Conservation (phyloP, 163 green algal species). For the Scenedesmus sp. region DNA sequence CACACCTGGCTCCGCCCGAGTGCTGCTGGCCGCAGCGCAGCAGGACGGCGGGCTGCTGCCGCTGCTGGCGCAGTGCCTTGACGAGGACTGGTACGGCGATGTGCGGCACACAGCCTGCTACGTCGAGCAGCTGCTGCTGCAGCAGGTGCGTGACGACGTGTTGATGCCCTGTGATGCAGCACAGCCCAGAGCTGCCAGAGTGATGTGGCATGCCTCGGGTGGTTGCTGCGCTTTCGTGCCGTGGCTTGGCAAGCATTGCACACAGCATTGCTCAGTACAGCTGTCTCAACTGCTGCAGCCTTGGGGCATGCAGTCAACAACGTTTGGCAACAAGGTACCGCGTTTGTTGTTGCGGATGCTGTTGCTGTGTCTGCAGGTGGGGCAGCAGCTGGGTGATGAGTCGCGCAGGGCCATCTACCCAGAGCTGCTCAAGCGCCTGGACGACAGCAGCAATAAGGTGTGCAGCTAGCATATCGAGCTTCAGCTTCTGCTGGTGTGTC, state of each 20-base stretch:
- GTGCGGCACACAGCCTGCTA: constrained; percentile 74
- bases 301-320: too few relatives aligned
- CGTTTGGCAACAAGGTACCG: not conserved
- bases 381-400: constrained; percentile 63
- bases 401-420: constrained; percentile 74
- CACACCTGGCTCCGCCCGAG: constrained; percentile 44
- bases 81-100: constrained; percentile 81
- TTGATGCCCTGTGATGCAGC: not conserved
- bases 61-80: constrained; percentile 74
- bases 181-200: not conserved
- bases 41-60: constrained; percentile 66
- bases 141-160: not conserved
- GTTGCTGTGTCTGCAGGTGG: constrained; percentile 18
- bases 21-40: constrained; percentile 45
- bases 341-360: not conserved
- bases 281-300: too few relatives aligned
- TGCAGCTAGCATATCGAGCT: not conserved
- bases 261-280: too few relatives aligned
- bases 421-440: constrained; percentile 87
- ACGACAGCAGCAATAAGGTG: constrained; percentile 87
- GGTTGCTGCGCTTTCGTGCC: not conserved
- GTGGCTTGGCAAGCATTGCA: too few relatives aligned
- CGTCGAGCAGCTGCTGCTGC: constrained; percentile 71
- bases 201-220: not conserved
- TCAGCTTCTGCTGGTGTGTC: not conserved